These are phyloP conservation scores for Fusarium chlamydosporum DNA, from an alignment of 2,329 filamentous ascomycete species.

Conservation along the genomic window DNA sequence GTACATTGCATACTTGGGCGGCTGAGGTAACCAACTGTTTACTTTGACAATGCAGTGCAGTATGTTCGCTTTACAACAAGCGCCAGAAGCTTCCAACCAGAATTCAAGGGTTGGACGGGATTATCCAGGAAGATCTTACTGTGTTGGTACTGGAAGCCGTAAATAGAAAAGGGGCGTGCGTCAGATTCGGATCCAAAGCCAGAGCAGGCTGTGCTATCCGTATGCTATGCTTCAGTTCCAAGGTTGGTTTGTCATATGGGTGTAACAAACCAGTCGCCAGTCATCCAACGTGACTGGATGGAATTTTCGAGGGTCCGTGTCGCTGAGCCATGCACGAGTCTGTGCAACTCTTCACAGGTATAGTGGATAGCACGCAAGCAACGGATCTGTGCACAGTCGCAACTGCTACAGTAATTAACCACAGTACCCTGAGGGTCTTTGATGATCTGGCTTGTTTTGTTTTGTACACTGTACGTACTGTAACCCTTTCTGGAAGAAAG, in stretches of 20 bases:
- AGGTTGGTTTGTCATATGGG: conserved; percentile 14
- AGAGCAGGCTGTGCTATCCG: conserved; percentile 34
- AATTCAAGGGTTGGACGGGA: conserved; percentile 18
- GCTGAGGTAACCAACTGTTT: conserved; percentile 33
- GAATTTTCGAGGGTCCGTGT: conserved; percentile 27
- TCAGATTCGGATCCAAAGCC: conserved; percentile 5
- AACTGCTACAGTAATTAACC: not conserved
- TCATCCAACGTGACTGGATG: conserved; percentile 32
- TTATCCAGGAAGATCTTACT: conserved; percentile 18
- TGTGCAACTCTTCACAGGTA: conserved; percentile 36
- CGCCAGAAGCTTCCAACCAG: conserved; percentile 34
- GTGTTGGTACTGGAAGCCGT: conserved; percentile 24
- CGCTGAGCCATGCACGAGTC: conserved; percentile 34
- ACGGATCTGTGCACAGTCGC: conserved; percentile 32
- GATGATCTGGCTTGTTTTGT: conserved; percentile 9
- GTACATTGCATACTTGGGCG: not conserved
- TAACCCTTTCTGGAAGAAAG: conserved; percentile 33
- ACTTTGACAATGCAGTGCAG: conserved; percentile 20
- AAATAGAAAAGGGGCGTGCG: conserved; percentile 45
- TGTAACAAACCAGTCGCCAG: conserved; percentile 34
- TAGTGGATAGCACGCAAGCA: conserved; percentile 15
- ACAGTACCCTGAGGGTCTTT: conserved; percentile 7
- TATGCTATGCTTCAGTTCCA: conserved; percentile 2
- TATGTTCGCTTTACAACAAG: conserved; percentile 24
- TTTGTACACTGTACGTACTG: conserved; percentile 7